These are phyloP conservation scores for Penicillium nucicola DNA, from an alignment of 495 filamentous ascomycete genomes.

Conservation along the genomic window DNA sequence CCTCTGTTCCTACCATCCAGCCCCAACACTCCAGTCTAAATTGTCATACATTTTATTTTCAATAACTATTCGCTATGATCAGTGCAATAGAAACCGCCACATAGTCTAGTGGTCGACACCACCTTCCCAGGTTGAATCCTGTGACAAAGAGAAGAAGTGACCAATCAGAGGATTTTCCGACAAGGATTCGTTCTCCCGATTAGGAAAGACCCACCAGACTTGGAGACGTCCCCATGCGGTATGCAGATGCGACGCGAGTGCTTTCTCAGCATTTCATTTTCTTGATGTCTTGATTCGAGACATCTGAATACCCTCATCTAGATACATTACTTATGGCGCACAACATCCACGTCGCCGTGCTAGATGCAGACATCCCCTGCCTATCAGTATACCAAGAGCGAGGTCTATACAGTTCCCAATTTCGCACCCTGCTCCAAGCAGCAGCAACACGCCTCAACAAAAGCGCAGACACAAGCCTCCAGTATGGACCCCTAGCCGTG, in stretches of 20 bases:
- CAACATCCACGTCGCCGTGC: slow-evolving; percentile 38
- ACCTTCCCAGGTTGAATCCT: not conserved
- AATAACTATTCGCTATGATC: too few species aligned
- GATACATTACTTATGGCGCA: not conserved
- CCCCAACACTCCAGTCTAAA: too few species aligned
- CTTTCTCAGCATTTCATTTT: not conserved
- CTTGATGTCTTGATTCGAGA: not conserved
- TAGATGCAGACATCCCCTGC: slow-evolving; percentile 40
- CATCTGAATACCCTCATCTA: not conserved
- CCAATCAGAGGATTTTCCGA: not conserved
- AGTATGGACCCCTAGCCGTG: slow-evolving; percentile 17
- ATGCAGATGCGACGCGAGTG: not conserved
- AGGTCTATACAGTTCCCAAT: slow-evolving; percentile 39
- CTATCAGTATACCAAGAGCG: slow-evolving; percentile 31
- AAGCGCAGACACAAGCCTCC: slow-evolving; percentile 2
- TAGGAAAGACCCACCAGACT: not conserved
- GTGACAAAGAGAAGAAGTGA: not conserved
- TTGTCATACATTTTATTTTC: too few species aligned
- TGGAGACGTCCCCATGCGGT: slow-evolving; percentile 1
- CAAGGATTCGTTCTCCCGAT: not conserved
- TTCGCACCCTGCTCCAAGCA: slow-evolving; percentile 30
- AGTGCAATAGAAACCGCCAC: too few species aligned
- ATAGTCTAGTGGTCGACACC: too few species aligned
- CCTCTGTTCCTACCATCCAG: too few species aligned
- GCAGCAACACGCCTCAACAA: slow-evolving; percentile 30